phyloP scores from a whole-genome alignment of 1,284 basidiomycete genomes.

The Sphagnurus paluster region DNA sequence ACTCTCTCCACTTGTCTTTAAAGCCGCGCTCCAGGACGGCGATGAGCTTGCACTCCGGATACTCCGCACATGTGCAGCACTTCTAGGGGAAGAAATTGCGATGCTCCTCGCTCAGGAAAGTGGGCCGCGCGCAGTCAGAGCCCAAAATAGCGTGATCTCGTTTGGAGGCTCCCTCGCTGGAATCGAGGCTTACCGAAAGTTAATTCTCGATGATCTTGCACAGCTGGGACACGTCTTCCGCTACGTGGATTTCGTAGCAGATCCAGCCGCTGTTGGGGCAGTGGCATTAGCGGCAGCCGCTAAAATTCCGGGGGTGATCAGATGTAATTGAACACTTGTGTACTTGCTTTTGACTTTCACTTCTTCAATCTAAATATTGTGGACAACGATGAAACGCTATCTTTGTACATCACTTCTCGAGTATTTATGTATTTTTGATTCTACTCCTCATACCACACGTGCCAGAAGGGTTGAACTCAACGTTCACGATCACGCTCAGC shows the following conservation, averaged over 20 bases:
- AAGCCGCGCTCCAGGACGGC: constrained; percentile 64
- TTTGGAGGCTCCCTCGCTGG: constrained; percentile 76
- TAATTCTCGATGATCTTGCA: constrained; percentile 60
- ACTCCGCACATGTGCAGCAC: constrained; percentile 48
- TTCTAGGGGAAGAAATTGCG: constrained; percentile 62
- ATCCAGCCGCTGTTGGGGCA: constrained; percentile 67
- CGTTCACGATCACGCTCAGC: too few species aligned
- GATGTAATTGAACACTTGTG: background rate
- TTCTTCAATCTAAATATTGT: too few species aligned
- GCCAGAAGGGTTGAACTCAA: too few species aligned
- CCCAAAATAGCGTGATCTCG: constrained; percentile 60
- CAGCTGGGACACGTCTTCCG: constrained; percentile 60
- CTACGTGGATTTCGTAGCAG: constrained; percentile 63
- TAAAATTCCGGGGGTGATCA: constrained; percentile 1
- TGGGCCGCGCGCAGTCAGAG: constrained; percentile 44
- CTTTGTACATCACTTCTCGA: too few species aligned
- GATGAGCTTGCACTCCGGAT: constrained; percentile 63
- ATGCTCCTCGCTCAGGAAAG: constrained; percentile 47
- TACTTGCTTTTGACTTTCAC: too few species aligned
- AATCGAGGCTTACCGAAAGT: constrained; percentile 53
- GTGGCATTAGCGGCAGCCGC: constrained; percentile 40
- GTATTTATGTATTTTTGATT: too few species aligned
- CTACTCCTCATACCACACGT: too few species aligned
- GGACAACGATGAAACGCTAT: too few species aligned
- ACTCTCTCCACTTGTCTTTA: constrained; percentile 72